Evolutionary conservation across 73 alveolate species (phyloP).

Genomic region (Symbiodinium natans): DNA sequence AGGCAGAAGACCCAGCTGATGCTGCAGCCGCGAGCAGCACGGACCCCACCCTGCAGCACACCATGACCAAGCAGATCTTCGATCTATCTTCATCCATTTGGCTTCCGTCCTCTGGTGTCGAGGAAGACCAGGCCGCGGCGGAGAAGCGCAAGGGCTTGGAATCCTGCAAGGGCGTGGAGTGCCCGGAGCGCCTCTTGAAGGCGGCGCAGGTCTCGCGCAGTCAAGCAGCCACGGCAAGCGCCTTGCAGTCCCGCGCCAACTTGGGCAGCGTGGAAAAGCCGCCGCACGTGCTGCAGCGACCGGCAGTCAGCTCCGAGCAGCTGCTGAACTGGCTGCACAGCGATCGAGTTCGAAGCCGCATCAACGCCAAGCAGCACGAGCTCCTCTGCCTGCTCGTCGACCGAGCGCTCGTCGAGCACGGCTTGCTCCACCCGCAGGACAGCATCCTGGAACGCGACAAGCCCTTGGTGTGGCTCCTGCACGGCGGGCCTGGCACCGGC

Average conservation of each 20-base stretch:
- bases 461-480: conserved; percentile 13
- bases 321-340: not conserved
- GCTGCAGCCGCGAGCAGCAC: not conserved
- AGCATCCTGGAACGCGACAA: not conserved
- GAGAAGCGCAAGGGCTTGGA: not conserved
- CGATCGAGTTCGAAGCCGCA: not conserved
- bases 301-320: not conserved
- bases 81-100: conserved; percentile 13
- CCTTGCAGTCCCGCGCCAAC: not conserved
- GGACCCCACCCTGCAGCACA: not conserved
- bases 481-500: conserved; percentile 7
- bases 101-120: not conserved
- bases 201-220: conserved; percentile 7
- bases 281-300: not conserved
- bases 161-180: not conserved
- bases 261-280: not conserved
- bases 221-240: not conserved
- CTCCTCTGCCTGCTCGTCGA: not conserved
- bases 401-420: not conserved
- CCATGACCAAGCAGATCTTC: conserved; percentile 56
- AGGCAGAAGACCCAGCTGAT: not conserved
- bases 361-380: conserved; percentile 20
- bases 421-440: not conserved
- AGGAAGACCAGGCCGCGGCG: not conserved
- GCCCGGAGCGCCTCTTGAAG: not conserved